phyloP scores from a whole-genome alignment of 2,329 filamentous ascomycete species.

The Colletotrichum salicis region DNA sequence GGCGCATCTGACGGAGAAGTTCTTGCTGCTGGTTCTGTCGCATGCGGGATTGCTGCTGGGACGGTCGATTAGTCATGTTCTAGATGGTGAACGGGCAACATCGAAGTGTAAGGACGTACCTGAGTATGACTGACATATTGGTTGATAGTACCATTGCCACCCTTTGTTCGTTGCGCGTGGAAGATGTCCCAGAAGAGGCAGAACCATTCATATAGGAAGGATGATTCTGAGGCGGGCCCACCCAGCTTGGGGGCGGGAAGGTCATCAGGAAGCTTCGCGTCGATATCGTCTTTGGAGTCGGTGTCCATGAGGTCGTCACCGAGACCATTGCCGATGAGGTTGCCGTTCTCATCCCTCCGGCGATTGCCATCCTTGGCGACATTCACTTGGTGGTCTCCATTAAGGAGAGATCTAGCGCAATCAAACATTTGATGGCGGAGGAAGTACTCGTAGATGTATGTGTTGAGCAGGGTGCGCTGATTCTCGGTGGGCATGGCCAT shows the following conservation, averaged over 20 bases:
- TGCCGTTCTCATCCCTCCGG: conserved; percentile 74
- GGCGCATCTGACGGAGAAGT: conserved; percentile 78
- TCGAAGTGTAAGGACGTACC: conserved; percentile 61
- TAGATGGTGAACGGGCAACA: neutral
- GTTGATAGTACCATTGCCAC: conserved; percentile 70
- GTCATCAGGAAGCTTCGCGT: conserved; percentile 80
- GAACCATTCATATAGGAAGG: conserved; percentile 98
- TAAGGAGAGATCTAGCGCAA: conserved; percentile 79
- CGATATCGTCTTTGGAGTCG: conserved; percentile 82
- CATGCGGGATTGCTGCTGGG: conserved; percentile 73
- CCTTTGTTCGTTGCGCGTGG: conserved; percentile 80
- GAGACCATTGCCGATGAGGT: conserved; percentile 73
- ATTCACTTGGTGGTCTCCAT: conserved; percentile 74
- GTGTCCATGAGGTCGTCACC: conserved; percentile 83
- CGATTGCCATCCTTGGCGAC: conserved; percentile 75
- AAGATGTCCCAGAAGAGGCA: conserved; percentile 97
- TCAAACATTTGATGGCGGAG: conserved; percentile 86
- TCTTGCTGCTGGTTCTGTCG: conserved; percentile 82
- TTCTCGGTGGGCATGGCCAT: conserved; percentile 45
- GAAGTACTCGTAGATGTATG: conserved; percentile 93
- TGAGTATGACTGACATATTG: conserved; percentile 87
- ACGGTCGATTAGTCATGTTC: conserved; percentile 32
- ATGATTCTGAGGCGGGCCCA: conserved; percentile 72
- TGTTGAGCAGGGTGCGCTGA: conserved; percentile 75
- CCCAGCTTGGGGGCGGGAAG: conserved; percentile 80